These are phyloP conservation scores for Fomitopsis schrenkii DNA, from an alignment of 1,284 basidiomycete genomes.

Conservation along the genomic window DNA sequence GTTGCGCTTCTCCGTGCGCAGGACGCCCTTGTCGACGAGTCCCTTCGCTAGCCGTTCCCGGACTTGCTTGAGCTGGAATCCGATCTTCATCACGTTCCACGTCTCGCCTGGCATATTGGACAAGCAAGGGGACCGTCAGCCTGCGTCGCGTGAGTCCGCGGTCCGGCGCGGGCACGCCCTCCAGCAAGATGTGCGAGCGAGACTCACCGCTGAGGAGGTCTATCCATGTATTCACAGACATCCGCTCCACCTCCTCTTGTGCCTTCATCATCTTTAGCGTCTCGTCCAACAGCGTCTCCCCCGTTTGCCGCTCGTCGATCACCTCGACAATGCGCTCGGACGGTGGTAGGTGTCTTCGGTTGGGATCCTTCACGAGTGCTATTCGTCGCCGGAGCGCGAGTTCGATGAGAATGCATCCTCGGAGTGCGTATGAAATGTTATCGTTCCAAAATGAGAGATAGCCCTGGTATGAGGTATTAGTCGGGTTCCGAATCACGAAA, in stretches of 20 bases:
- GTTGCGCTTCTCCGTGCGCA: conserved; percentile 97
- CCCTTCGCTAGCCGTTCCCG: conserved; percentile 96
- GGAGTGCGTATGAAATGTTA: conserved; percentile 94
- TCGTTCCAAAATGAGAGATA: conserved; percentile 98
- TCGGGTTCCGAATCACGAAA: too few relatives aligned
- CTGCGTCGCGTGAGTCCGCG: conserved; percentile 8
- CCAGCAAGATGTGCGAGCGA: not conserved
- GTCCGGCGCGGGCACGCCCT: not conserved
- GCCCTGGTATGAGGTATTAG: conserved; percentile 45
- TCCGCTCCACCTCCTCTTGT: conserved; percentile 61
- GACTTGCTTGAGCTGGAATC: conserved; percentile 96
- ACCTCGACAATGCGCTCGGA: conserved; percentile 88
- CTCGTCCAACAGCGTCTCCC: conserved; percentile 94
- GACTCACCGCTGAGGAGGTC: conserved; percentile 86
- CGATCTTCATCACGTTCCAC: conserved; percentile 99
- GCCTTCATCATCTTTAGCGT: conserved; percentile 92
- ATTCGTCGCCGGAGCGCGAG: conserved; percentile 88
- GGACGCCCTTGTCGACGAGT: conserved; percentile 92
- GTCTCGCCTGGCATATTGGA: conserved; percentile 73
- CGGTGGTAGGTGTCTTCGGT: conserved; percentile 71
- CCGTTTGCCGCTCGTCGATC: conserved; percentile 86
- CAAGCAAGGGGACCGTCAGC: conserved; percentile 8
- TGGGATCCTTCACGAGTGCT: conserved; percentile 82
- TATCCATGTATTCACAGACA: conserved; percentile 91
- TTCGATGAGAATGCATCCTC: conserved; percentile 94